Conservation (phyloP, 2,329 filamentous ascomycete genomes). For the Pezicula radicicola region DNA sequence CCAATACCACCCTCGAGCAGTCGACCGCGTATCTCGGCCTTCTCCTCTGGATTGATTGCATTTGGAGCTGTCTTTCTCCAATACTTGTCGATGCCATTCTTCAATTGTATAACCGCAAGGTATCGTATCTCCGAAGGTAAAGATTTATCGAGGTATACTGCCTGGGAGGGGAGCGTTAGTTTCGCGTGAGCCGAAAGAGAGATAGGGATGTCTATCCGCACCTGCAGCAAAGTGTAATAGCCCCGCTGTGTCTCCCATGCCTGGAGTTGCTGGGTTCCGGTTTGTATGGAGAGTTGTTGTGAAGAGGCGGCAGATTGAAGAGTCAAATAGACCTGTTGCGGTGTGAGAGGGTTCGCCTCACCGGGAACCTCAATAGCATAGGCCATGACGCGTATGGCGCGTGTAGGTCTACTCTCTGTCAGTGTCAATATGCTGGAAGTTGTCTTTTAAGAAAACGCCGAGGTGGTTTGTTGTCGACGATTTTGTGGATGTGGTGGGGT, state of each 20-base stretch:
- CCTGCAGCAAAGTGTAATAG: constrained; percentile 69
- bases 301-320: constrained; percentile 62
- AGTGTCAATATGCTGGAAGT: not conserved
- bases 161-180: constrained; percentile 42
- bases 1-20: constrained; percentile 74
- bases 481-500: no score
- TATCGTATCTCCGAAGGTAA: constrained; percentile 78
- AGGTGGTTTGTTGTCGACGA: no score
- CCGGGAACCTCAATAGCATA: constrained; percentile 76
- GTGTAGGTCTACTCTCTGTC: not conserved
- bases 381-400: constrained; percentile 48
- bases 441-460: no score
- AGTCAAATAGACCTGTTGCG: constrained; percentile 60
- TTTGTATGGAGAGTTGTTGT: constrained; percentile 61
- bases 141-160: constrained; percentile 76
- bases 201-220: constrained; percentile 27
- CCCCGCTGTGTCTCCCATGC: constrained; percentile 66
- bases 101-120: constrained; percentile 88
- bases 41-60: constrained; percentile 72
- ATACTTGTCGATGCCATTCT: constrained; percentile 93
- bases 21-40: constrained; percentile 69
- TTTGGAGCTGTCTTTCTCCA: constrained; percentile 70
- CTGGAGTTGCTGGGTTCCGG: constrained; percentile 64
- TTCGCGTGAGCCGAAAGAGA: not conserved
- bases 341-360: constrained; percentile 70